phyloP scores from a whole-genome alignment of 176 grass and related monocot species.

The Aegilops longissima region DNA sequence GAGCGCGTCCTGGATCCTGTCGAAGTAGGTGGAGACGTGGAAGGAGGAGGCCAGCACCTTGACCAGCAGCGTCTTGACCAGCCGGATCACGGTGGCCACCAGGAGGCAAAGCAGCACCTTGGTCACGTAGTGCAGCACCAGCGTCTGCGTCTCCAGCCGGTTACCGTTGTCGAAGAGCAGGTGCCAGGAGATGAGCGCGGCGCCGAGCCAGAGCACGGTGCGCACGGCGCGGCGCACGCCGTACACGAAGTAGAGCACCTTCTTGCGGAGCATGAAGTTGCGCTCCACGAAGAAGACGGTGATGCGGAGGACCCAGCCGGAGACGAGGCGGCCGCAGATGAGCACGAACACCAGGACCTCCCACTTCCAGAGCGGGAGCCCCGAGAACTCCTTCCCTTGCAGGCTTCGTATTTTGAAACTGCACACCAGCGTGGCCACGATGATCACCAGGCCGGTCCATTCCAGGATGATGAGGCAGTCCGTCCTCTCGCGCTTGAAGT shows the following conservation, averaged over 20 bases:
- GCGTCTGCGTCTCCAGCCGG: conserved; percentile 36
- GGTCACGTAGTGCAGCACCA: conserved; percentile 73
- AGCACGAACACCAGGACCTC: conserved; percentile 75
- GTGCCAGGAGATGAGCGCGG: conserved; percentile 82
- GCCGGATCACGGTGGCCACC: conserved; percentile 69
- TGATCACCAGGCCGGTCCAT: conserved; percentile 73
- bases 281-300: conserved; percentile 85
- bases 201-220: conserved; percentile 87
- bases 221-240: conserved; percentile 79
- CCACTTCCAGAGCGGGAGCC: conserved; percentile 97
- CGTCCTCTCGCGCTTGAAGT: conserved; percentile 57
- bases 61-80: conserved; percentile 83
- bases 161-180: conserved; percentile 64
- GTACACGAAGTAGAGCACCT: conserved; percentile 97
- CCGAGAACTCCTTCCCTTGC: conserved; percentile 42
- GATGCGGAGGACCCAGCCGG: conserved; percentile 77
- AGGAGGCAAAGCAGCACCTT: conserved; percentile 87
- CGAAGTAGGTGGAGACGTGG: conserved; percentile 99
- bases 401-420: conserved; percentile 52
- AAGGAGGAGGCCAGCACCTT: conserved; percentile 93
- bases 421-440: conserved; percentile 70
- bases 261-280: conserved; percentile 85
- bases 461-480: conserved; percentile 59
- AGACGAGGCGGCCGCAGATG: conserved; percentile 92
- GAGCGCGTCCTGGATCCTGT: conserved; percentile 85